Evolutionary conservation across 2,329 filamentous ascomycete species (phyloP), one percentile per base, ranked within the genome.

Genomic region (Coniella lustricola): DNA sequence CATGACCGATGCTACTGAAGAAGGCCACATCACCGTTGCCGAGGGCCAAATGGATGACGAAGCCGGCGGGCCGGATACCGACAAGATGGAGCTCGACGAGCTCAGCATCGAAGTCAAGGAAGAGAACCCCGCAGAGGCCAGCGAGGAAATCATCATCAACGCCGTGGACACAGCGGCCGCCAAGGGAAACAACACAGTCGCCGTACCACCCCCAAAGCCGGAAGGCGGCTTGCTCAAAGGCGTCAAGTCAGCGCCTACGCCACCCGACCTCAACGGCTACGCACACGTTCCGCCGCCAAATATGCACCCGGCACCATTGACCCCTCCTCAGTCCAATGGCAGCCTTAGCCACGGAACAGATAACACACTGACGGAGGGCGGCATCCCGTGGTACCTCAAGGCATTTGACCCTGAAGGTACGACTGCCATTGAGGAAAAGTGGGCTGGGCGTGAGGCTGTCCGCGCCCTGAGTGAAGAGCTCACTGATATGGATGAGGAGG

Each of bases 401-500:
- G 76, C 80, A 8, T 94, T 94, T 61, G 81, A 93, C 44, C 85
- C 87, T 1, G 47, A 81, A 46, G 91, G 90, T 49, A 95, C 89
- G 0, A 91, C 85, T 1, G 79, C 91, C 9, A 73, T 87, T 48
- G 84, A 85, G 55, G 86, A 91, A 65, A 76, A 81, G 45, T 88
- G 83, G 74, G 81, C 79, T 0, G 87, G 84, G 2, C 76, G 83
- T 31, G 85, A 90, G 48, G 81, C 85, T 1, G 67, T 74, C 32
- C 70, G 76, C 22, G 72, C 70, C 57, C 82, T 91, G 65, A 94
- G 87, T 59, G 90, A 95, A 65, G 87, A 91, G 57, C 74, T 96
- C 18, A 94, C 87, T 49, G 91, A 96, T 61, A 82, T 96, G 62
- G 90, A 95, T 58, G 90, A 96, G 55, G 90, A 94, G 44, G 88